Evolutionary conservation across 345 rosid species (phyloP).

Genomic region (Crucihimalaya himalaica): DNA sequence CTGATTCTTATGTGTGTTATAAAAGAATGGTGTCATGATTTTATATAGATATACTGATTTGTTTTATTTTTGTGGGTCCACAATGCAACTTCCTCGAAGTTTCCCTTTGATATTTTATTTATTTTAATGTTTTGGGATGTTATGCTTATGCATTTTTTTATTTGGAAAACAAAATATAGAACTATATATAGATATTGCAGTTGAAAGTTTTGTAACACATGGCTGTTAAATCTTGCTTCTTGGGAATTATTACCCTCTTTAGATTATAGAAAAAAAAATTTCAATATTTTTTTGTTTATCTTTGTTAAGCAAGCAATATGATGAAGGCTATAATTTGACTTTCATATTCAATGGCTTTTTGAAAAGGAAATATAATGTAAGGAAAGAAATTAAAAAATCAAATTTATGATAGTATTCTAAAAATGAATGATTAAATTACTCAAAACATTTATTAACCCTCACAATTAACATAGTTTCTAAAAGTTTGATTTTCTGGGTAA

Average conservation of each 20-base stretch:
- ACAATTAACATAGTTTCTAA: neutral
- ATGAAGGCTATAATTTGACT: neutral
- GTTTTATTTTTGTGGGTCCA: slow-evolving; percentile 14
- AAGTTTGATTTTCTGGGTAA: too few relatives aligned
- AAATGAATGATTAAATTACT: neutral
- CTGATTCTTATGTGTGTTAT: neutral
- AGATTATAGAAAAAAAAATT: too few relatives aligned
- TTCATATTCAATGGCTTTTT: neutral
- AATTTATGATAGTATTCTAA: neutral
- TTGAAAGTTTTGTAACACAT: neutral
- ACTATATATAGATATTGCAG: slow-evolving; percentile 11
- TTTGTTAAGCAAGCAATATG: neutral
- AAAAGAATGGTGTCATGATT: neutral
- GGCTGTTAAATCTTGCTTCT: slow-evolving; percentile 1
- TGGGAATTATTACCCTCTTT: neutral
- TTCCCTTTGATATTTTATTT: slow-evolving; percentile 5
- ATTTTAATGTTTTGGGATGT: neutral
- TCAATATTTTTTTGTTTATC: too few relatives aligned
- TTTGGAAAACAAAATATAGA: neutral
- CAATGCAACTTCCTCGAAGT: slow-evolving; percentile 35
- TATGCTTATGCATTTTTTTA: neutral
- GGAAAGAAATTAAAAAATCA: neutral
- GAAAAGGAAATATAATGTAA: neutral
- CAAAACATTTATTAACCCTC: neutral
- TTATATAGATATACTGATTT: slow-evolving; percentile 1